phyloP scores from a whole-genome alignment of 2,329 filamentous ascomycete species.

The Trichophyton rubrum region DNA sequence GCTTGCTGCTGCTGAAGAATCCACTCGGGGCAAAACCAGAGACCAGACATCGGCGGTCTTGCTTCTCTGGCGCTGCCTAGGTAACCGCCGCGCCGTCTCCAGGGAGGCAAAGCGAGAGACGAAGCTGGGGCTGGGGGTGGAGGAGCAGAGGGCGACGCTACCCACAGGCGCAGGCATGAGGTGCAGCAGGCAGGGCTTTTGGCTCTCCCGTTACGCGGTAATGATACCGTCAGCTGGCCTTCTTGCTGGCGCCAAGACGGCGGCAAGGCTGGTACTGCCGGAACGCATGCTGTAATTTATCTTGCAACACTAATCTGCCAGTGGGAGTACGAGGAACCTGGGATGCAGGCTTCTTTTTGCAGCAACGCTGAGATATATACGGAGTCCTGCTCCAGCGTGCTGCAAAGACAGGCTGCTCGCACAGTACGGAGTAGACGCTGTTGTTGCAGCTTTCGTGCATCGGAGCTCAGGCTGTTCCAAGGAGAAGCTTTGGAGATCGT shows the following conservation, averaged over 20 bases:
- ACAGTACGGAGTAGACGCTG: background rate
- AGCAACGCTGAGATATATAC: background rate
- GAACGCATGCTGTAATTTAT: background rate
- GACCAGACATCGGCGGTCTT: background rate
- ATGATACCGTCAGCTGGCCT: too few relatives aligned
- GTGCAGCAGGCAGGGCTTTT: too few relatives aligned
- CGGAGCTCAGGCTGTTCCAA: background rate
- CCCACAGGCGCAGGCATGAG: background rate
- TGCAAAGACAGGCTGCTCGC: background rate
- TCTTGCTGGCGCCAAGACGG: background rate
- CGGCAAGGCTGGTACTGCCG: background rate
- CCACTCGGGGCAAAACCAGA: conserved; percentile 2
- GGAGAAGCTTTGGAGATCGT: background rate
- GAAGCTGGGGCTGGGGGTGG: background rate
- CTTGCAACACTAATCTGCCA: too few relatives aligned
- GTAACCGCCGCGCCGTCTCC: background rate
- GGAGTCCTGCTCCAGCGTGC: conserved; percentile 10
- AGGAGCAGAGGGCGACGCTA: background rate
- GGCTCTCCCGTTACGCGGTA: too few relatives aligned
- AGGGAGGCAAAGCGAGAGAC: background rate
- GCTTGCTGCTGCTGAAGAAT: background rate
- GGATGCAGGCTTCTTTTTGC: background rate
- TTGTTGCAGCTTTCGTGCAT: background rate
- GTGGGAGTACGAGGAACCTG: background rate
- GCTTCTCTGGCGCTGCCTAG: background rate